Conservation (phyloP, 257 asterid genomes). For the Capsicum pubescens region DNA sequence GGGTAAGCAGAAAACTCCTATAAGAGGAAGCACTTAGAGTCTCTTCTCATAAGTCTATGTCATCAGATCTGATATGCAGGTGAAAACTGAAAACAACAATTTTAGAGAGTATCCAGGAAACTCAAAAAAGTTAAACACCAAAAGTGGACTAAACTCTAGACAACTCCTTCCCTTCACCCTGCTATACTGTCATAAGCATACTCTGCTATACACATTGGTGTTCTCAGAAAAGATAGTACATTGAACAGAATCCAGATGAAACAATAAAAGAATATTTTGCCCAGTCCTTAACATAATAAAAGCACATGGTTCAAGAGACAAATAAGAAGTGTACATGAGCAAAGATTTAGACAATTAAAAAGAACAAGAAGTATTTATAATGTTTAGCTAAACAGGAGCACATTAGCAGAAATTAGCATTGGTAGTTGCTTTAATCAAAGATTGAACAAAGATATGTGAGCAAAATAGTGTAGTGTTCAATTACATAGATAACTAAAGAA, state of each 20-base stretch:
- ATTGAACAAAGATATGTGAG: constrained; percentile 10
- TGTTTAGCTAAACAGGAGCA: constrained; percentile 4
- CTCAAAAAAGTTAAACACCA: constrained; percentile 10
- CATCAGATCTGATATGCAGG: constrained; percentile 1
- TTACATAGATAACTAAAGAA: not conserved
- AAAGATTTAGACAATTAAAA: not conserved
- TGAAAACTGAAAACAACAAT: not conserved
- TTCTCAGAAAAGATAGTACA: not conserved
- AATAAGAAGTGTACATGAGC: not conserved
- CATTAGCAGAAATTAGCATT: not conserved
- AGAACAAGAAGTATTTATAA: not conserved
- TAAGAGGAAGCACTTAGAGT: constrained; percentile 12
- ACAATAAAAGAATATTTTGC: not conserved
- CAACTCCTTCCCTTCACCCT: not conserved
- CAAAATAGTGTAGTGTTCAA: not conserved
- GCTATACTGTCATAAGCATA: not conserved
- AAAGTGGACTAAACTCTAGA: constrained; percentile 17
- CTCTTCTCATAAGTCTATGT: constrained; percentile 22
- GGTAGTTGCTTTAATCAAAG: constrained; percentile 5
- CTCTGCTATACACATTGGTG: constrained; percentile 10
- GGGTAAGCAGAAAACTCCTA: not conserved
- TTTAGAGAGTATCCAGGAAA: constrained; percentile 18
- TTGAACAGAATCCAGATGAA: not conserved
- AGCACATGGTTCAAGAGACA: not conserved
- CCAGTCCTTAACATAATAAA: constrained; percentile 2